Percentiles rank a stretch among this genome's conserved stretches.
Evolutionary conservation across 2,329 filamentous ascomycete species (phyloP).

Genomic region (Fusarium miscanthi): DNA sequence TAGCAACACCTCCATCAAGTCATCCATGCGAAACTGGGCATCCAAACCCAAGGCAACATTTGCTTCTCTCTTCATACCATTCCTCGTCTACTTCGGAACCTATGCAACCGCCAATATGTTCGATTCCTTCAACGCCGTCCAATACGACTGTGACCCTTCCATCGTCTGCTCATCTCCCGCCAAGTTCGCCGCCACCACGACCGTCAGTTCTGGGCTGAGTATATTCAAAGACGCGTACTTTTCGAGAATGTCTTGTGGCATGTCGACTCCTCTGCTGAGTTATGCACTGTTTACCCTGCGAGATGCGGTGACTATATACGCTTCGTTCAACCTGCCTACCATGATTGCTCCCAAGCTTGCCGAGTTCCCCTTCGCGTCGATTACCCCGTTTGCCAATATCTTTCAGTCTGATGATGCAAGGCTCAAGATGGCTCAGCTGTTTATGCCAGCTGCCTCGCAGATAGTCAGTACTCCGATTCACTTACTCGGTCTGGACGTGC

Average conservation of each 20-base stretch:
- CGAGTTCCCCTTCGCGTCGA: constrained; percentile 31
- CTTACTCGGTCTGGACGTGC: constrained; percentile 38
- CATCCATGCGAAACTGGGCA: constrained; percentile 38
- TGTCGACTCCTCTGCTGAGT: constrained; percentile 35
- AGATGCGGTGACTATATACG: constrained; percentile 42
- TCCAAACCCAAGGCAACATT: constrained; percentile 38
- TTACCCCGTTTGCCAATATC: constrained; percentile 31
- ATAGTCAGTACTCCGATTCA: constrained; percentile 42
- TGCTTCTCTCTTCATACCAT: constrained; percentile 38
- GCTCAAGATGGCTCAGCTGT: constrained; percentile 38
- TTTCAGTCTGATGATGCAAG: constrained; percentile 40
- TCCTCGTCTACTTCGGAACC: constrained; percentile 45
- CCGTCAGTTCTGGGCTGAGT: constrained; percentile 36
- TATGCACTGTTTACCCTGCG: constrained; percentile 39
- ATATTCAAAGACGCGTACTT: constrained; percentile 44
- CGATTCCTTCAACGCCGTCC: constrained; percentile 38
- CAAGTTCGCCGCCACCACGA: constrained; percentile 41
- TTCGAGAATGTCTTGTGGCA: constrained; percentile 29
- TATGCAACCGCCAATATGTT: constrained; percentile 44
- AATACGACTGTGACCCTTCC: constrained; percentile 29
- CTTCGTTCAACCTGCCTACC: constrained; percentile 42
- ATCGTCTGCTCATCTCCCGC: constrained; percentile 36
- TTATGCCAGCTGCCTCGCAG: constrained; percentile 41
- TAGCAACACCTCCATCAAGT: constrained; percentile 34
- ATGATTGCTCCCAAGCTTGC: constrained; percentile 41